Conservation (phyloP, 306 rosid genomes). For the Fragaria vesca region DNA sequence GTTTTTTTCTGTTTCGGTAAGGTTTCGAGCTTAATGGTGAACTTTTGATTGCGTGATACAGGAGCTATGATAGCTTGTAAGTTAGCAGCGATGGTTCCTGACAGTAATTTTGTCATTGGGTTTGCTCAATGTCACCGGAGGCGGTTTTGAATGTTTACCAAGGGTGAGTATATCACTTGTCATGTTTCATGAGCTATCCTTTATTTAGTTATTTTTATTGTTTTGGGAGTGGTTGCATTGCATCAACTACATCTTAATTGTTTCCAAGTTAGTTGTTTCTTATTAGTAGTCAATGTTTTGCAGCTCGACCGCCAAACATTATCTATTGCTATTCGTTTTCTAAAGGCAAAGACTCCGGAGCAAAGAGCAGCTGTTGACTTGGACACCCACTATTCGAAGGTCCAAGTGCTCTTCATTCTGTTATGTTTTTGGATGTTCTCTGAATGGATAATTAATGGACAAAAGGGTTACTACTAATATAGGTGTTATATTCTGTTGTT, state of each 20-base stretch:
- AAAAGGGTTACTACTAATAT: not conserved
- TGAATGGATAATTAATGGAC: not conserved
- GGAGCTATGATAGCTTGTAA: constrained; percentile 95
- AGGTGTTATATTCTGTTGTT: not conserved
- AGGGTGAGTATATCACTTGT: constrained; percentile 49
- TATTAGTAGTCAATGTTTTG: constrained; percentile 16
- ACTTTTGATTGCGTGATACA: constrained; percentile 22
- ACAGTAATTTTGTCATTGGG: constrained; percentile 78
- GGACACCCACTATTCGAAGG: constrained; percentile 95
- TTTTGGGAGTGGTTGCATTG: not conserved
- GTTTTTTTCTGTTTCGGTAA: no score
- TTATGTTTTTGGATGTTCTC: not conserved
- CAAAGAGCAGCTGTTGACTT: constrained; percentile 95
- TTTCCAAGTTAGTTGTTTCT: not conserved
- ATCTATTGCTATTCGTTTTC: constrained; percentile 76
- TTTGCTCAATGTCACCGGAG: constrained; percentile 88
- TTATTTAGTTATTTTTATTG: not conserved
- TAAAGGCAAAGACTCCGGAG: constrained; percentile 91
- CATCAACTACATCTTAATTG: not conserved
- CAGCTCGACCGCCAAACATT: constrained; percentile 68
- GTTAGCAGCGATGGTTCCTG: constrained; percentile 85
- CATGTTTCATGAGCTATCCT: not conserved
- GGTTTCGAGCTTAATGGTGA: not conserved
- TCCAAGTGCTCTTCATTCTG: constrained; percentile 26
- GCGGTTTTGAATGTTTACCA: constrained; percentile 88